A percentile compares a stretch with the other conserved stretches of the same genome.
Conservation (phyloP, 768 basidiomycete species). For the Paxillus involutus region DNA sequence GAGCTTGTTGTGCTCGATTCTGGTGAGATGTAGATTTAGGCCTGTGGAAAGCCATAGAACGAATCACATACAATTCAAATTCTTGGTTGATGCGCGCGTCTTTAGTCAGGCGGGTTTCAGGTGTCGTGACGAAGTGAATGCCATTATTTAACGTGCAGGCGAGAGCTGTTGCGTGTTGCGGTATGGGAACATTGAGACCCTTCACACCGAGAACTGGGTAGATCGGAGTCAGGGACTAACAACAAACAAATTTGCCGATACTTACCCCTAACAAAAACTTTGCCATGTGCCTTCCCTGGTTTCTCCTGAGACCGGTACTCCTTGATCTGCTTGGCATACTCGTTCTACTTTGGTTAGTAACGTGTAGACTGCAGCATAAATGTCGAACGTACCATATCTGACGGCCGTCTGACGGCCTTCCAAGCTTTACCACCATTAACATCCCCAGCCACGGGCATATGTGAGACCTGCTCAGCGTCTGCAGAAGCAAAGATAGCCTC, state of each 20-base stretch:
- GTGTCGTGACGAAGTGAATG: constrained; percentile 93
- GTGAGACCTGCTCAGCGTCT: constrained; percentile 68
- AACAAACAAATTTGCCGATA: background rate
- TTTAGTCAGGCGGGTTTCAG: constrained; percentile 59
- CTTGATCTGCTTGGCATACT: constrained; percentile 88
- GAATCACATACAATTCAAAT: constrained; percentile 75
- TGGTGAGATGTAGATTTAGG: constrained; percentile 24
- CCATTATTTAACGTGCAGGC: constrained; percentile 94
- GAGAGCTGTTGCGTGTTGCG: constrained; percentile 68
- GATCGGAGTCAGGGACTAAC: background rate
- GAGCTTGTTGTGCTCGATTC: constrained; percentile 91
- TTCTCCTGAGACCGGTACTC: constrained; percentile 78
- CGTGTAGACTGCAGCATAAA: background rate
- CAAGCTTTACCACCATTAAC: constrained; percentile 80
- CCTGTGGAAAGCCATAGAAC: background rate
- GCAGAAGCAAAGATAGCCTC: constrained; percentile 82
- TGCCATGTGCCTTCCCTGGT: constrained; percentile 80
- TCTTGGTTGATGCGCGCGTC: constrained; percentile 80
- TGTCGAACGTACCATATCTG: constrained; percentile 77
- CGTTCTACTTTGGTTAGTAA: constrained; percentile 58
- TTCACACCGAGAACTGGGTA: constrained; percentile 71
- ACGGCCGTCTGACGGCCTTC: constrained; percentile 84
- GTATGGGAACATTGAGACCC: constrained; percentile 74
- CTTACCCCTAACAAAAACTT: constrained; percentile 91
- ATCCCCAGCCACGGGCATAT: constrained; percentile 76